A percentile compares a stretch with the other conserved stretches of the same genome.
These are phyloP conservation scores for Nitzschia putrida DNA, from an alignment of 108 stramenopile genomes.

Conservation along the genomic window DNA sequence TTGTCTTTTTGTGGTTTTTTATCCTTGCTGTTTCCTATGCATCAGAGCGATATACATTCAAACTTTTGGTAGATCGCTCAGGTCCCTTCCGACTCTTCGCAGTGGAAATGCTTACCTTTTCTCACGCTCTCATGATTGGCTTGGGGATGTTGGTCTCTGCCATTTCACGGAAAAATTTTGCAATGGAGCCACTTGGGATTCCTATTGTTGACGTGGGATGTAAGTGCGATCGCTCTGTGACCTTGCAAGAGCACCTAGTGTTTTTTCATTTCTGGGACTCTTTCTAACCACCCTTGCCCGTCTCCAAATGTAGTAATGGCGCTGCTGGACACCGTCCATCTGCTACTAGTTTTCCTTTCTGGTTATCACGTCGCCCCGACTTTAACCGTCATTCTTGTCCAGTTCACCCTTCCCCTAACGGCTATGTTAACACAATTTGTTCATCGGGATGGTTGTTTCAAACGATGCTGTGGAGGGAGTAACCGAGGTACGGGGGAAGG, in stretches of 20 bases:
- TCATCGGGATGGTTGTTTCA: constrained; percentile 64
- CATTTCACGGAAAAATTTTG: constrained; percentile 31
- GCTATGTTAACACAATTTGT: constrained; percentile 69
- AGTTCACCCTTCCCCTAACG: constrained; percentile 75
- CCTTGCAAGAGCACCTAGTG: not conserved
- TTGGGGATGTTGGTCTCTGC: constrained; percentile 50
- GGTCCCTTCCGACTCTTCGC: constrained; percentile 80
- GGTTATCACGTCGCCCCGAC: constrained; percentile 81
- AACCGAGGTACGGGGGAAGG: constrained; percentile 4
- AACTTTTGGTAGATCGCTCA: constrained; percentile 76
- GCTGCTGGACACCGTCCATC: constrained; percentile 74
- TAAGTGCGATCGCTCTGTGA: constrained; percentile 35
- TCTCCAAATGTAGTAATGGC: constrained; percentile 60
- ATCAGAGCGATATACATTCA: constrained; percentile 76
- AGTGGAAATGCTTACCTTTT: constrained; percentile 63
- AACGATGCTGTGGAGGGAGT: constrained; percentile 12
- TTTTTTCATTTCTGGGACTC: not conserved
- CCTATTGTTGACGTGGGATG: constrained; percentile 74
- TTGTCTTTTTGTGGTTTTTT: constrained; percentile 78
- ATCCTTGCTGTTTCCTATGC: constrained; percentile 69
- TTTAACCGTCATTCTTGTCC: constrained; percentile 81
- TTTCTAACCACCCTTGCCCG: not conserved
- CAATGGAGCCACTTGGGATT: constrained; percentile 48
- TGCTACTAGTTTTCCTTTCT: constrained; percentile 71
- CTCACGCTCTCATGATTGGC: constrained; percentile 63